Base-by-base conservation (phyloP, 2,329 filamentous ascomycete genomes). In the Trichoderma oligosporum region DNA sequence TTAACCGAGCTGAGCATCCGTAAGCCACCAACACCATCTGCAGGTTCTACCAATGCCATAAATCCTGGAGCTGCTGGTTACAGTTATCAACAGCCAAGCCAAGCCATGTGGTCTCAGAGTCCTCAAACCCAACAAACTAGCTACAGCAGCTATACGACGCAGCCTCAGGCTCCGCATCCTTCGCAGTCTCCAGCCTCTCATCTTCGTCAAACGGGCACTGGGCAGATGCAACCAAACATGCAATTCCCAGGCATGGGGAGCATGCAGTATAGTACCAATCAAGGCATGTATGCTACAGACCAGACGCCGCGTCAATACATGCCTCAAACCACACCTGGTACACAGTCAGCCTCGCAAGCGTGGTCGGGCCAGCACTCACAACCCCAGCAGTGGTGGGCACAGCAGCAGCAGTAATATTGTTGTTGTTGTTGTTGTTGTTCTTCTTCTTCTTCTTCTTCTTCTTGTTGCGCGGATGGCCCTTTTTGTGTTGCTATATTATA, bases 231-330 rank as follows among this genome's bases (percentile, higher is more conserved):
- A 64, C 78, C 77, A 11, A 76, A 74, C 54, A 78, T 86, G 75
- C 82, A 83, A 56, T 86, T 86, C 65, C 78, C 82, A n/a, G 79
- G 78, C 25, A 85, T 86, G 79, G 80, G 80, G 38, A 78, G 78
- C 39, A 79, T 87, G 70, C 76, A 76, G 31, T 85, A 86, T 65
- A 76, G 77, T 33, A 75, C 79, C 24, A 75, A 78, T 7, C 82
- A 84, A 64, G 78, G 77, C 51, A 81, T 86, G 65, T 85, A 85
- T 63, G 74, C 81, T 16, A 73, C 82, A 25, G 84, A 87, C 45
- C 83, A 85, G 71, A 84, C 82, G 1, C 80, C 82, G 4, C 77
- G 84, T 52, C 82, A 85, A 66, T 87, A 87, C 74, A 81, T 91
- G 82, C 84, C 87, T 65, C 78, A 85, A 72, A 74, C 80, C 70